Evolutionary conservation across 2,329 filamentous ascomycete species (phyloP).

Genomic region (Aotearoamyces nothofagi): DNA sequence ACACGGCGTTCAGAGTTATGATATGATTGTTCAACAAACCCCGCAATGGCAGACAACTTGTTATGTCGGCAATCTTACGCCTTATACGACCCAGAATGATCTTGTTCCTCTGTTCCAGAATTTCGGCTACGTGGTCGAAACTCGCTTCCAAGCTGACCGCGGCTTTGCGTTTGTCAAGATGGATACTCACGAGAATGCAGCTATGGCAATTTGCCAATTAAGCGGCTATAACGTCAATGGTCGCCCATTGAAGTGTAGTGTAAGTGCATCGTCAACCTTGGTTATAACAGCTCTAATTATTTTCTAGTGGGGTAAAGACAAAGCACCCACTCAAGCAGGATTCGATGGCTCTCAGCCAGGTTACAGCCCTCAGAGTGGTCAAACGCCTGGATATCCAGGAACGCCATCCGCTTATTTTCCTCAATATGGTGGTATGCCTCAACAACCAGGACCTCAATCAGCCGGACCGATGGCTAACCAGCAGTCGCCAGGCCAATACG

Average conservation of each 20-base stretch:
- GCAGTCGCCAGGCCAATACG: conserved; percentile 29
- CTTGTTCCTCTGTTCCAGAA: conserved; percentile 97
- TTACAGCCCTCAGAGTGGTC: conserved; percentile 60
- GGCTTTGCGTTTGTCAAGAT: conserved; percentile 99
- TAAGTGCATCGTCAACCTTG: conserved; percentile 37
- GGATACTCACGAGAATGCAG: conserved; percentile 95
- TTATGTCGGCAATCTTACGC: conserved; percentile 95
- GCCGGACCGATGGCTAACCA: conserved; percentile 22
- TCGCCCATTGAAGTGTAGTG: conserved; percentile 92
- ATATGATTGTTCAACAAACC: conserved; percentile 91
- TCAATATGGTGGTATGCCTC: conserved; percentile 65
- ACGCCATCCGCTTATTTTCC: conserved; percentile 77
- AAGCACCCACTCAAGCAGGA: conserved; percentile 69
- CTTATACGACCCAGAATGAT: conserved; percentile 93
- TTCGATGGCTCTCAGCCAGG: conserved; percentile 65
- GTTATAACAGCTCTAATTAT: conserved; percentile 18
- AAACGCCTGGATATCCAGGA: conserved; percentile 57
- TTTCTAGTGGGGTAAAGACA: conserved; percentile 92
- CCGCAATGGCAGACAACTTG: conserved; percentile 96
- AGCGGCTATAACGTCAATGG: conserved; percentile 98
- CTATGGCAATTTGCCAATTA: conserved; percentile 95
- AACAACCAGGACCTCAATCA: conserved; percentile 20
- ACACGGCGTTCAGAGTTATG: conserved; percentile 91
- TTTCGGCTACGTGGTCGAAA: conserved; percentile 95
- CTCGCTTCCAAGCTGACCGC: conserved; percentile 92